Percentiles rank a stretch among this genome's conserved stretches.
Conservation (phyloP, 176 grass and related monocot species). For the Musa schizocarpa region DNA sequence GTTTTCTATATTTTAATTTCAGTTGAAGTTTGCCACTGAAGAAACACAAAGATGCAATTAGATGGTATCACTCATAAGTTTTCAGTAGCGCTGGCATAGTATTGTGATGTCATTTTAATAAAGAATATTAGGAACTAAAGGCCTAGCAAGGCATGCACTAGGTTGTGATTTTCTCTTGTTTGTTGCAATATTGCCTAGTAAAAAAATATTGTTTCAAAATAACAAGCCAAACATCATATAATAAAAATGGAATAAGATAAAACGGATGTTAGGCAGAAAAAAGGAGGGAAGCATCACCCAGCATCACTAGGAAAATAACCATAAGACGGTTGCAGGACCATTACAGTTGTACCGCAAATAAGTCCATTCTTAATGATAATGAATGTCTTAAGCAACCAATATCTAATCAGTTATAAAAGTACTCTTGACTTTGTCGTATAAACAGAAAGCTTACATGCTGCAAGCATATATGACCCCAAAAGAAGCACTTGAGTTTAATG, state of each 20-base stretch:
- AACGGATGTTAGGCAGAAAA: too few relatives aligned
- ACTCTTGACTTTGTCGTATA: slow-evolving; percentile 10
- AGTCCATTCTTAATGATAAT: slow-evolving; percentile 6
- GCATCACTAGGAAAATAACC: too few relatives aligned
- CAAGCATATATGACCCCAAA: slow-evolving; percentile 82
- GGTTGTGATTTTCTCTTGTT: too few relatives aligned
- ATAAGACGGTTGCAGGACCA: too few relatives aligned
- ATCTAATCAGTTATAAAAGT: slow-evolving; percentile 15
- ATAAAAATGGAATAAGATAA: too few relatives aligned
- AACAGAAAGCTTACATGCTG: slow-evolving; percentile 54
- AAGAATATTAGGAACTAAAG: neutral
- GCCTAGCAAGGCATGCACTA: too few relatives aligned
- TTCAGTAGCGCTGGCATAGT: neutral
- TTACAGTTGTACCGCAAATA: neutral
- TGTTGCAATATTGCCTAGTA: too few relatives aligned
- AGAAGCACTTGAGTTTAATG: slow-evolving; percentile 61
- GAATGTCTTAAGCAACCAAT: neutral
- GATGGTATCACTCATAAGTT: neutral
- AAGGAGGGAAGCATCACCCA: too few relatives aligned
- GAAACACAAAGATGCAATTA: neutral
- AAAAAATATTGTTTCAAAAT: too few relatives aligned
- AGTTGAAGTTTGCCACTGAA: neutral
- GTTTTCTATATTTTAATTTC: neutral
- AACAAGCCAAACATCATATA: too few relatives aligned
- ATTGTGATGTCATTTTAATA: neutral